These are phyloP conservation scores for Linnemannia schmuckeri DNA, from an alignment of 192 early-diverging fungal genomes.

Conservation along the genomic window DNA sequence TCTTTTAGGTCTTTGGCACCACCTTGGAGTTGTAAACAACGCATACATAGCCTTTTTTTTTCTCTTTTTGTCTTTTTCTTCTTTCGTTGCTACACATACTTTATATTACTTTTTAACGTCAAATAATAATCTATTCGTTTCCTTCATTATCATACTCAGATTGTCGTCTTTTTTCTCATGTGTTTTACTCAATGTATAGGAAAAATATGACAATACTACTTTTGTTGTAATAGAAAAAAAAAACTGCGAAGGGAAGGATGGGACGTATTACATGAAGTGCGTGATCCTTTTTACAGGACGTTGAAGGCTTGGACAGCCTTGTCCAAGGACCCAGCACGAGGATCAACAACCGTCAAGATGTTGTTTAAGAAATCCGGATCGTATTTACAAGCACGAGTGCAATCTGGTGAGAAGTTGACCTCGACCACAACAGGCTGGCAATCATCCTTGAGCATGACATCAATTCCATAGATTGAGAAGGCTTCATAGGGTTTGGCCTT, in stretches of 20 bases:
- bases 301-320: conserved; percentile 60
- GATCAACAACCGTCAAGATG: conserved; percentile 63
- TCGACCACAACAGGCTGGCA: conserved; percentile 60
- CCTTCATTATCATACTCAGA: not conserved
- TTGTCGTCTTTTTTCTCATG: not conserved
- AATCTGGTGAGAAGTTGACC: conserved; percentile 63
- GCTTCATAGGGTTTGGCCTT: conserved; percentile 40
- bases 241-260: no score
- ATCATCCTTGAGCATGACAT: conserved; percentile 61
- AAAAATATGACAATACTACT: no score
- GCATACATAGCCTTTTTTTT: not conserved
- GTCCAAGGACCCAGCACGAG: conserved; percentile 54
- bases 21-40: conserved; percentile 43
- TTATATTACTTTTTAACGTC: not conserved
- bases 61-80: not conserved
- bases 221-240: not conserved
- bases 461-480: conserved; percentile 63
- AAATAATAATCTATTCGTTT: not conserved
- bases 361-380: conserved; percentile 65
- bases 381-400: conserved; percentile 61
- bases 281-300: conserved; percentile 33
- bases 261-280: not conserved
- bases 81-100: not conserved
- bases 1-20: conserved; percentile 44
- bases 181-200: not conserved